Base-by-base conservation (phyloP, 129 eudicot genomes). In the Flaveria sonorensis region DNA sequence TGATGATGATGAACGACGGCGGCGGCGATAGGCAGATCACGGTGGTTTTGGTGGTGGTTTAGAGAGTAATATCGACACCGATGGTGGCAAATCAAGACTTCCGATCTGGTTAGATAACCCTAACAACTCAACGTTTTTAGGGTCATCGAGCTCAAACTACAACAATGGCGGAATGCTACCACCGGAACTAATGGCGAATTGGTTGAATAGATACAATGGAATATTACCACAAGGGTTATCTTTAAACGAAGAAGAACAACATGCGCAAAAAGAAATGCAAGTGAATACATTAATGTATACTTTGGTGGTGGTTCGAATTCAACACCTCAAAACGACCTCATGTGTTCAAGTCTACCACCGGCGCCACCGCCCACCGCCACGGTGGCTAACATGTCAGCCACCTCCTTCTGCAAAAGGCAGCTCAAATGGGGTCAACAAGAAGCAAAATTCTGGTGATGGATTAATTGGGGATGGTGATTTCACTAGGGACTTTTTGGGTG, bases 341-440 rank as follows among this genome's bases (percentile, higher is more conserved):
- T 73, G 79, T 80, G 79, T 66, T 80, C 83, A 28, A 24, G 70
- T 52, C 75, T 66, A 40, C 83, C 83, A 24, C 73, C 83, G 40
- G 77, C 32, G 16, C 68, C 56, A 14, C 66, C 66, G 5, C 47
- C n/a, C 77, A 7, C 18, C 68, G 0, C 16, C 65, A 13, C 45
- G 43, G 74, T 76, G 12, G 62, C 89, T 1, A 89, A 89, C 47
- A 81, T 89, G 93, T 92, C 97, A 3, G 96, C 97, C 47, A 92
- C 97, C 18, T 93, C 97, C 84, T 92, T 18, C 88, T 92, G 11
- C 97, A 92, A 56, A 92, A 88, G 69, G 97, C 97, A 0, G 96
- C 96, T 13, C 96, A 87, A 80, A 51, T 92, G 81, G 96, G 97
- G 24, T 87, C 96, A 20, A 82, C 89, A 63, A 69, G 89, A 26